Evolutionary conservation across 2,329 filamentous ascomycete genomes (phyloP).

Genomic region (Neofusicoccum parvum): DNA sequence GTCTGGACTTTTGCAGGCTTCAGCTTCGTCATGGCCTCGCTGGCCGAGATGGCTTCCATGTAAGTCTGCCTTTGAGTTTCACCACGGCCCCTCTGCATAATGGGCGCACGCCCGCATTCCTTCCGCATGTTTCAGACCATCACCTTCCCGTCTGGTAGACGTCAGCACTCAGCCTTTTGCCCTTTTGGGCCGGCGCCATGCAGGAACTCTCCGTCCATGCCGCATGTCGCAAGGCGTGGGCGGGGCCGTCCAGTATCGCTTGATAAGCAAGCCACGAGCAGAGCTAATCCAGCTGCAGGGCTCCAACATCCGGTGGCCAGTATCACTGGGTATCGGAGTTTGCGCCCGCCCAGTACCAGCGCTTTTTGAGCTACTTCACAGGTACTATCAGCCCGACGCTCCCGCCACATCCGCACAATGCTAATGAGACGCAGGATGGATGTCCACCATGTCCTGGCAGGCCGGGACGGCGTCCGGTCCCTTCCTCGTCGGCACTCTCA

Average conservation of each 20-base stretch:
- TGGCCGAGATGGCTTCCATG: slow-evolving; percentile 26
- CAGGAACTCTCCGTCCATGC: too few relatives aligned
- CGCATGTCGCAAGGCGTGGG: too few relatives aligned
- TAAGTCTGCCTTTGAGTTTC: not conserved
- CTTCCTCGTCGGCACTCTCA: slow-evolving; percentile 52
- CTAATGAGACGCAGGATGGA: slow-evolving; percentile 44
- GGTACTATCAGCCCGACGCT: slow-evolving; percentile 11
- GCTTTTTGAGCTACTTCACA: slow-evolving; percentile 23
- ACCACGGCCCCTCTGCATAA: not conserved
- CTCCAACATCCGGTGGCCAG: slow-evolving; percentile 22
- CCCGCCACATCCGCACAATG: not conserved
- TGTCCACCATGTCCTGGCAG: slow-evolving; percentile 54
- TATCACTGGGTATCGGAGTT: slow-evolving; percentile 24
- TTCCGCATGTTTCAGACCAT: too few relatives aligned
- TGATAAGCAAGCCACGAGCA: not conserved
- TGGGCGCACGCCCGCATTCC: too few relatives aligned
- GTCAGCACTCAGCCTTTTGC: too few relatives aligned
- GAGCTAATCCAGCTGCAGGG: not conserved
- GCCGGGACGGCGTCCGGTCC: slow-evolving; percentile 51
- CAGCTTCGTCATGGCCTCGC: slow-evolving; percentile 24
- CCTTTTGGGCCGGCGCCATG: too few relatives aligned
- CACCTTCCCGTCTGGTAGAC: too few relatives aligned
- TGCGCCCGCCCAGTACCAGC: slow-evolving; percentile 23
- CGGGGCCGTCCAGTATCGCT: too few relatives aligned
- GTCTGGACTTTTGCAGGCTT: slow-evolving; percentile 39